Base-by-base conservation (phyloP, 2,329 filamentous ascomycete species). In the Aspergillus brasiliensis region DNA sequence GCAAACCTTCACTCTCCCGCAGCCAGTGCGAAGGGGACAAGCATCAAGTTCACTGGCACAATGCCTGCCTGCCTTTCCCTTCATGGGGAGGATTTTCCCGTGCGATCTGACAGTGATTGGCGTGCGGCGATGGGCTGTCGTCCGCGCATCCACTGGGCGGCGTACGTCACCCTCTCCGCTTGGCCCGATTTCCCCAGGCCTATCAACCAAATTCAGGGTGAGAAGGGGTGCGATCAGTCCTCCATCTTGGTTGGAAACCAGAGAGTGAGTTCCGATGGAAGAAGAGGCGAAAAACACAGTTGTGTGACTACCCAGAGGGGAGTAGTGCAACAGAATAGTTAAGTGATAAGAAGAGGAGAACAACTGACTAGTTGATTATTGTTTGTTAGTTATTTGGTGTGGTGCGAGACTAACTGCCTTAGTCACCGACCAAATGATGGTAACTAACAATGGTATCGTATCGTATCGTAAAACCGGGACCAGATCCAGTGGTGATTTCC, bases 131-230 rank as follows among this genome's bases (percentile, higher is more conserved):
- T 48, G 44, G 44, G 21, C 21, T 23, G 44, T 23, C 44, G 23
- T 48, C 28, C 28, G 27, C 19, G 15, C 27, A 47, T 15, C 37
- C 38, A 47, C 28, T 51, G 44, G 38, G 27, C 11, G 27, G 56
- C 21, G 56, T 51, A 42, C 56, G 56, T 51, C 56, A 57, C 27
- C 55, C 55, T 40, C 25, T 42, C 21, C 23, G 47, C 56, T 58
- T 25, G 38, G 40, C 21, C 37, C 10, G 15, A 19, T 21, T 25
- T 19, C 25, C 27, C 17, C 31, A 27, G 8, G 27, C 21, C 37
- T 51, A 40, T 58, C 47, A 37, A 37, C 47, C 13, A 11, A 28
- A 34, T 19, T 17, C 17, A 8, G n/a, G 15, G n/a, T 23, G 23
- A 17, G 25, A 46, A 19, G n/a, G 21, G 11, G 21, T 42, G 38